Evolutionary conservation across 495 filamentous ascomycete species (phyloP), one percentile per base, ranked within the genome.

Genomic region (Aspergillus bridgeri): DNA sequence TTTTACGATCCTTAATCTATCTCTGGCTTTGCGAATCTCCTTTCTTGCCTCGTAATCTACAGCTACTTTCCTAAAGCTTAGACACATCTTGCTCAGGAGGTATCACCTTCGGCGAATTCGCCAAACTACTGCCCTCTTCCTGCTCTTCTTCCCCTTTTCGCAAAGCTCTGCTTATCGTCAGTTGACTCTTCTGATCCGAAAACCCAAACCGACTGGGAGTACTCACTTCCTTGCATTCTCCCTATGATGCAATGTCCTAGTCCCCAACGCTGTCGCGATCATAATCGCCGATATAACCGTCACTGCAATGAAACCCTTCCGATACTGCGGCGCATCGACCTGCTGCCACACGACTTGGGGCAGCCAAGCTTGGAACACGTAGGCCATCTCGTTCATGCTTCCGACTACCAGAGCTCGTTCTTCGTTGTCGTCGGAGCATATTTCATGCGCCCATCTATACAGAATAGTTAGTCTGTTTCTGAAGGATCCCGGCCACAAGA

Each of bases 281-380:
- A 78, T 42, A 19, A 70, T 24, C 1, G 66, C 54, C 0, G 73
- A 74, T 50, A 79, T 54, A 33, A 65, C 60, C 24, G 68, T 65
- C 1, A 72, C 61, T 0, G 78, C 75, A 24, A 80, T 79, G 46
- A 70, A 81, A 0, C 78, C 79, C 51, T 80, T 81, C 20, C 65
- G 71, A 47, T 80, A 80, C 53, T 72, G 38, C 0, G 78, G 79
- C 8, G 70, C 76, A 55, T 81, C 77, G n/a, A 79, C 65, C 60
- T 80, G 78, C 62, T 79, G 74, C 78, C 77, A 81, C 3, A 81
- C 77, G 29, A 80, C 58, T 25, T 74, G 69, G 15, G 79, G 78
- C 23, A 81, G 53, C 79, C 78, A 81, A 2, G 76, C 74, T 60
- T 81, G 76, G 49, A 79, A 62, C 17, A 79, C 75, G 53, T 79